Evolutionary conservation across 192 early-diverging fungal species (phyloP).

Genomic region (Dimargaris verticillata): DNA sequence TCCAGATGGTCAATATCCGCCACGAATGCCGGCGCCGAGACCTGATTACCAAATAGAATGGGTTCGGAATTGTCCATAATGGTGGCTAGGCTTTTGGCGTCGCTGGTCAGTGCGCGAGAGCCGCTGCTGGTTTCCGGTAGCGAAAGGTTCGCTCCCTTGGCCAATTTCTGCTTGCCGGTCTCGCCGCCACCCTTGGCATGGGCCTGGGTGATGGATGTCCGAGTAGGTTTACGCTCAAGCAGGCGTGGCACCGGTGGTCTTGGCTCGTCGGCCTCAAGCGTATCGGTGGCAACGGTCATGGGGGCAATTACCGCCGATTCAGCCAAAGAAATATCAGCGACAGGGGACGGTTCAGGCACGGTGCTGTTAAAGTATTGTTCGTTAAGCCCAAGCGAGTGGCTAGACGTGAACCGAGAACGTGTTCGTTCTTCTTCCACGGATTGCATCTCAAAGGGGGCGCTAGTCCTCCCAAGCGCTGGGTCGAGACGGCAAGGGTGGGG

Average conservation of each 20-base stretch:
- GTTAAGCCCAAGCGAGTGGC: neutral
- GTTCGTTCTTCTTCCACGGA: neutral
- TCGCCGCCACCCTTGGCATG: too few relatives aligned
- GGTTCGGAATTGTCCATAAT: conserved; percentile 9
- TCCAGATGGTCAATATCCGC: neutral
- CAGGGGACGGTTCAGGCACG: neutral
- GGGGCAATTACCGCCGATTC: too few relatives aligned
- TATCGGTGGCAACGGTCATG: too few relatives aligned
- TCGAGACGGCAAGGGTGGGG: neutral
- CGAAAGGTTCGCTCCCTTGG: too few relatives aligned
- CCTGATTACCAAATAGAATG: neutral
- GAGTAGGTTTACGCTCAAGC: too few relatives aligned
- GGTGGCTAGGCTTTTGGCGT: neutral
- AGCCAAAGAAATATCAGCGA: too few relatives aligned
- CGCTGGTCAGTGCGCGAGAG: neutral
- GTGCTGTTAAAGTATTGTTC: conserved; percentile 8
- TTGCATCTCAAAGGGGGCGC: neutral
- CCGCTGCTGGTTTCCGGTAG: neutral
- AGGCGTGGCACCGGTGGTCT: too few relatives aligned
- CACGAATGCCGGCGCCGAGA: neutral
- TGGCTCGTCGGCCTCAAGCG: too few relatives aligned
- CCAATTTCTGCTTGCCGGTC: too few relatives aligned
- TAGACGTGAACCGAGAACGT: neutral
- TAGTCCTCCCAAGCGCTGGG: neutral
- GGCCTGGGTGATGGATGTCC: too few relatives aligned